phyloP scores from a whole-genome alignment of 139 green algal genomes.

The Coelastrella sp. region DNA sequence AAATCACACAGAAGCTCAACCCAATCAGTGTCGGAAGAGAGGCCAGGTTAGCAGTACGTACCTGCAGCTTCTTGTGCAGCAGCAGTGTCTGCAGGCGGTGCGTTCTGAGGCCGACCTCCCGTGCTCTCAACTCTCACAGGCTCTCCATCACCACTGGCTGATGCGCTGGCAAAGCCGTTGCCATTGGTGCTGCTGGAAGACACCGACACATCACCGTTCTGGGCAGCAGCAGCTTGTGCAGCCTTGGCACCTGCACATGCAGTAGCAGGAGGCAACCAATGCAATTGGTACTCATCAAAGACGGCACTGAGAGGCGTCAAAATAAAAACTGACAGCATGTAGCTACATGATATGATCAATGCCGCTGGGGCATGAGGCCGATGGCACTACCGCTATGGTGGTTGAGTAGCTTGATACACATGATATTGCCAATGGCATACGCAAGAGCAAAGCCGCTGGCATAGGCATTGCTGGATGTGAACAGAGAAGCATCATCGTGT shows the following conservation, averaged over 20 bases:
- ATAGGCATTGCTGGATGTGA: no score
- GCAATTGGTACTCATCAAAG: neutral
- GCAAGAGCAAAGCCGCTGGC: no score
- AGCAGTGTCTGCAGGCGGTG: no score
- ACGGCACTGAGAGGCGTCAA: neutral
- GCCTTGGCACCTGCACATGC: neutral
- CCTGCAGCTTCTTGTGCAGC: no score
- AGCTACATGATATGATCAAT: no score
- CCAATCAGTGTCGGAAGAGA: no score
- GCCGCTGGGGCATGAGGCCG: neutral
- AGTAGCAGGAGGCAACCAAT: no score
- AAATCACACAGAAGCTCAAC: no score
- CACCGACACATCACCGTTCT: neutral
- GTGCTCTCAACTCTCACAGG: neutral
- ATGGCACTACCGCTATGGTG: neutral
- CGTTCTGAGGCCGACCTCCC: neutral
- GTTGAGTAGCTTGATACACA: neutral
- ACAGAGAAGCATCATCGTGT: no score
- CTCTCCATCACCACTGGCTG: neutral
- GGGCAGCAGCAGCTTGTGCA: neutral
- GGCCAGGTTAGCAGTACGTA: no score
- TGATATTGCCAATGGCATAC: no score
- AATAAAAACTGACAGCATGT: neutral
- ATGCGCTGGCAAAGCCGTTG: neutral
- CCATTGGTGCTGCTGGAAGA: neutral